A percentile compares a stretch with the other conserved stretches of the same genome.
Evolutionary conservation across 1,139 yeast genomes (phyloP).

Genomic region (Blastobotrys buckinghamii): DNA sequence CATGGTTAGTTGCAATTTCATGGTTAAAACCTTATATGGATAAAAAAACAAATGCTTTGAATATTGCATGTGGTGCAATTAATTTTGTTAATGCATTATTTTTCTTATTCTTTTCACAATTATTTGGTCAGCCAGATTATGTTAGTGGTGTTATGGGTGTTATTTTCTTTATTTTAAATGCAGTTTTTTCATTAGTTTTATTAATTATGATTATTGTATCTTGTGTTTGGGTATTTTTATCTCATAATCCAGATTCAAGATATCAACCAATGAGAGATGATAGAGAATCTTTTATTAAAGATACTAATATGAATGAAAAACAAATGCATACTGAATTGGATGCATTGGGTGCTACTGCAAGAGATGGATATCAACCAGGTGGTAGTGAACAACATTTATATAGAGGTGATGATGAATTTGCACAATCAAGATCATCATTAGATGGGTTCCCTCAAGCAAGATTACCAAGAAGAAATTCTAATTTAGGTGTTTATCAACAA

Average conservation of each 20-base stretch:
- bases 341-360: conserved; percentile 85
- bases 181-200: conserved; percentile 77
- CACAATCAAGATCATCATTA: conserved; percentile 5
- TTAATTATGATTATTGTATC: conserved; percentile 81
- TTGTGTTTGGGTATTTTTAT: conserved; percentile 74
- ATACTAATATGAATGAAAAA: conserved; percentile 38
- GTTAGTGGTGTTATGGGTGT: conserved; percentile 91
- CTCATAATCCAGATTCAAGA: conserved; percentile 91
- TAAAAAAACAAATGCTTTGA: conserved; percentile 86
- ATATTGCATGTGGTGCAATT: conserved; percentile 75
- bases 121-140: conserved; percentile 77
- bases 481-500: conserved; percentile 3
- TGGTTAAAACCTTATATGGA: conserved; percentile 87
- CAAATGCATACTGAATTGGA: conserved; percentile 59
- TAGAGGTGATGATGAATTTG: conserved; percentile 4
- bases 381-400: conserved; percentile 3
- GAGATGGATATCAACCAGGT: conserved; percentile 38
- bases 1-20: conserved; percentile 58
- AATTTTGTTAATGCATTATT: conserved; percentile 52
- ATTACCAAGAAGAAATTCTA: conserved; percentile 17
- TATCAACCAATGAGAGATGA: conserved; percentile 98
- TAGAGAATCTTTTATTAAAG: conserved; percentile 78
- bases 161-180: conserved; percentile 85
- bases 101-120: conserved; percentile 80
- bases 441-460: conserved; percentile 24